Conservation (phyloP, 2,329 filamentous ascomycete species). For the Moelleriella libera region DNA sequence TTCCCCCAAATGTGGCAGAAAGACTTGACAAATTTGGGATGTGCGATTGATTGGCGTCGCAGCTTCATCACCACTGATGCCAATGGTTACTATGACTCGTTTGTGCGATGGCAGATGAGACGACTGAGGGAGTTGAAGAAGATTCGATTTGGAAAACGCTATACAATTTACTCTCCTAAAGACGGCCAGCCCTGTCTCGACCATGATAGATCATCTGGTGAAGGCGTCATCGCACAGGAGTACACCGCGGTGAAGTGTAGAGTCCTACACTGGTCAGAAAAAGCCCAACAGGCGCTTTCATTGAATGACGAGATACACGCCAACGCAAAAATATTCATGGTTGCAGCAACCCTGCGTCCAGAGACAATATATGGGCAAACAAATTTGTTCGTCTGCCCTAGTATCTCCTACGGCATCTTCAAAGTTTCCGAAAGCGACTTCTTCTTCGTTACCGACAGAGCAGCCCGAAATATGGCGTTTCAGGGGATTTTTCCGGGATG, state of each 20-base stretch:
- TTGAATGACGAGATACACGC: conserved; percentile 60
- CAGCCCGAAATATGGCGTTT: conserved; percentile 91
- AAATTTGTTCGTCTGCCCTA: conserved; percentile 87
- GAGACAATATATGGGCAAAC: conserved; percentile 99
- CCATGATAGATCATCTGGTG: conserved; percentile 30
- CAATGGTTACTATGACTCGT: conserved; percentile 93
- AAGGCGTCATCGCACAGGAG: conserved; percentile 60
- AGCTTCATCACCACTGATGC: conserved; percentile 90
- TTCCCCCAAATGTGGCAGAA: conserved; percentile 52
- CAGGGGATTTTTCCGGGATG: conserved; percentile 74
- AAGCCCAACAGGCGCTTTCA: conserved; percentile 51
- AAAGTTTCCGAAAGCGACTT: conserved; percentile 66
- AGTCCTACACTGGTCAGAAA: conserved; percentile 76
- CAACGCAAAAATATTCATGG: conserved; percentile 69
- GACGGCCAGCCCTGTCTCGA: conserved; percentile 32
- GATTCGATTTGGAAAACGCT: conserved; percentile 85
- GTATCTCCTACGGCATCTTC: conserved; percentile 80
- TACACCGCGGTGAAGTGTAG: conserved; percentile 88
- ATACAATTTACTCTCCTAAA: conserved; percentile 64
- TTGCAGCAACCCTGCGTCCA: conserved; percentile 81
- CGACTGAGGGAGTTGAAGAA: conserved; percentile 78
- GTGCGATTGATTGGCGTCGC: conserved; percentile 83
- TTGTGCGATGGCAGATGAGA: conserved; percentile 95
- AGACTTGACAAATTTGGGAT: conserved; percentile 73
- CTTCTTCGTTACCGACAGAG: conserved; percentile 71